phyloP scores from a whole-genome alignment of 495 filamentous ascomycete species.

The Talaromyces nanjingensis region DNA sequence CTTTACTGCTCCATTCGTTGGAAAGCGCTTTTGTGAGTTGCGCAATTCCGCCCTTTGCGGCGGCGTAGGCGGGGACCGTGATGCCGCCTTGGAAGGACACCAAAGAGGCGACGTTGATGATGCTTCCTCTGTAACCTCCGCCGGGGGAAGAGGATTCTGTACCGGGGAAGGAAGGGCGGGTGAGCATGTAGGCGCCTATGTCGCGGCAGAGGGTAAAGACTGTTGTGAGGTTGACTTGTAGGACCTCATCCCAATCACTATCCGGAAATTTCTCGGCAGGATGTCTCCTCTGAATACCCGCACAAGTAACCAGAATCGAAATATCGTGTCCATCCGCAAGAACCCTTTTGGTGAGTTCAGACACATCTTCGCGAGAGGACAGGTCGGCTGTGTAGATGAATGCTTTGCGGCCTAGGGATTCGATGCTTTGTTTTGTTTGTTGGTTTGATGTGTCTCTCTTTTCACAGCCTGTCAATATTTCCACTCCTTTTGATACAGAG shows the following conservation, averaged over 20 bases:
- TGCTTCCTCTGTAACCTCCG: constrained; percentile 50
- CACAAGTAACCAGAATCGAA: constrained; percentile 73
- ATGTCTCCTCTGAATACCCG: constrained; percentile 75
- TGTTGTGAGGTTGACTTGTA: constrained; percentile 73
- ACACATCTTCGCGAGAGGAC: constrained; percentile 48
- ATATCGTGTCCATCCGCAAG: constrained; percentile 54
- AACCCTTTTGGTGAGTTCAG: constrained; percentile 50
- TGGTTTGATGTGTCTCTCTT: constrained; percentile 48
- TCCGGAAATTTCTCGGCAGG: constrained; percentile 64
- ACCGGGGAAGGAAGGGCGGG: constrained; percentile 28
- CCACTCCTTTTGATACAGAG: neutral
- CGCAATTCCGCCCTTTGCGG: constrained; percentile 70
- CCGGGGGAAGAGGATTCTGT: constrained; percentile 19
- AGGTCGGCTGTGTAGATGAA: constrained; percentile 69
- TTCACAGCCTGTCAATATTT: constrained; percentile 8
- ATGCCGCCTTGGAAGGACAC: constrained; percentile 79
- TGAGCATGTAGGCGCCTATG: constrained; percentile 72
- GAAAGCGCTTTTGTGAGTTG: constrained; percentile 75
- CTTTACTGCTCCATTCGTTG: constrained; percentile 72
- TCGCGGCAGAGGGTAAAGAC: constrained; percentile 76
- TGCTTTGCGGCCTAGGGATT: constrained; percentile 59
- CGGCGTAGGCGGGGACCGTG: constrained; percentile 77
- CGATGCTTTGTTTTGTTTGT: constrained; percentile 52
- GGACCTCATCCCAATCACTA: constrained; percentile 67
- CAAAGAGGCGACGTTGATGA: constrained; percentile 76